Base-by-base conservation (phyloP, 2,329 filamentous ascomycete genomes). In the Aspergillus sp. region DNA sequence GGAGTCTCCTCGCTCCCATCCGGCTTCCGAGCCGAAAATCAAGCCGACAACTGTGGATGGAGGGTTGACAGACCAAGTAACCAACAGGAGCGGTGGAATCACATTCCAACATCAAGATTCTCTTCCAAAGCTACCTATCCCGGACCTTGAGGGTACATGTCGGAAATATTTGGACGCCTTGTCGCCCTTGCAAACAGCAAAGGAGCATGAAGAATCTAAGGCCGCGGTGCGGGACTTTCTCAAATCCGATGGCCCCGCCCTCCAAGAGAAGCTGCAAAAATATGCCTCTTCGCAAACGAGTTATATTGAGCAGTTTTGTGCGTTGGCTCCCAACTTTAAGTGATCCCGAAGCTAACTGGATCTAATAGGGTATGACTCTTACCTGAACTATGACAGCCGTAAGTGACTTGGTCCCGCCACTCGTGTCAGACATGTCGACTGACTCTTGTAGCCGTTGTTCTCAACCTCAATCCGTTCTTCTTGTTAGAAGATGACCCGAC, bases 271-370 rank as follows among this genome's bases (percentile, higher is more conserved):
- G 74, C 77, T 98, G 56, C 95, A 93, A 79, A 87, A 88, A 68
- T 99, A 98, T 79, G 93, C 95, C 8, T 87, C 86, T 49, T 91
- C 90, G 45, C 93, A 93, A 77, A 91, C 91, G 39, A 98, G 93
- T 76, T 99, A 97, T 72, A 98, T 99, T 67, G 95, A 98, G 73
- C 95, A 99, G 69, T 99, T 99, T 68, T 99, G 93, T 96, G 84
- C 72, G 90, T 83, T 23, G 9, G 15, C 25, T 7, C 9, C 7
- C 2, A 11, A 37, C 1, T 6, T n/a, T 3, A 21, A 3, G 9
- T 31, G 35, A 4, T 17, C 7, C 17, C 5, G 6, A 40, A 12
- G 23, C 63, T 66, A 48, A 65, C 52, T n/a, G n/a, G 9, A 17
- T 19, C 11, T 17, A 21, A 4, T 52, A 96, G 93, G 93, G 95